A percentile compares a stretch with the other conserved stretches of the same genome.
Evolutionary conservation across 192 early-diverging fungal genomes (phyloP).

Genomic region (Mortierella antarctica): DNA sequence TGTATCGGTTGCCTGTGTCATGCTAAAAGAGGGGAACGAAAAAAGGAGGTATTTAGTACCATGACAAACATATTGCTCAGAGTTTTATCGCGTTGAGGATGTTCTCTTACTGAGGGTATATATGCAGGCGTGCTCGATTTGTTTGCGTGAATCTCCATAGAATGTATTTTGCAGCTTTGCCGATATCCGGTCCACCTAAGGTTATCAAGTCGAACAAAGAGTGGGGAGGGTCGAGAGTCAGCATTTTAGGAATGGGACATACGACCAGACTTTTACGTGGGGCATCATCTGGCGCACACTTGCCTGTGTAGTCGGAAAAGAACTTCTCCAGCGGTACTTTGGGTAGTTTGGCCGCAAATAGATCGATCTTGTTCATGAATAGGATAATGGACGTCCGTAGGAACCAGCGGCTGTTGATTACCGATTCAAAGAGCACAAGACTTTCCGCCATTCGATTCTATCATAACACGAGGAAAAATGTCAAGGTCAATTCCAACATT

Average conservation of each 20-base stretch:
- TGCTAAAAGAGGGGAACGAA: conserved; percentile 49
- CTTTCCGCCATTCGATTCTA: conserved; percentile 95
- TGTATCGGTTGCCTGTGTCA: conserved; percentile 94
- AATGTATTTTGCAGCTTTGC: conserved; percentile 89
- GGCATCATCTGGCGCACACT: background rate
- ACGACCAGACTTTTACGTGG: background rate
- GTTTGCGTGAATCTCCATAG: conserved; percentile 89
- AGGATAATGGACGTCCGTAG: conserved; percentile 91
- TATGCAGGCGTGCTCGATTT: conserved; percentile 72
- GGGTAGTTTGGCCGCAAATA: conserved; percentile 85
- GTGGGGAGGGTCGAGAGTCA: background rate
- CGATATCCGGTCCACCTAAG: conserved; percentile 66
- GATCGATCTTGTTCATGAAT: conserved; percentile 94
- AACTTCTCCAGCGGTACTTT: conserved; percentile 81
- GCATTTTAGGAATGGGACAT: background rate
- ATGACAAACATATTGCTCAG: background rate
- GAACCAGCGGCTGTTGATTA: conserved; percentile 95
- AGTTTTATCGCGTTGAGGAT: background rate
- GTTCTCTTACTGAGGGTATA: conserved; percentile 81
- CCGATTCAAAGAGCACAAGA: conserved; percentile 89
- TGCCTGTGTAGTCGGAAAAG: conserved; percentile 87
- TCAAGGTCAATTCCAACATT: background rate
- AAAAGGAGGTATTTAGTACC: background rate
- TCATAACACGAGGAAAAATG: background rate
- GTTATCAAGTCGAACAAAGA: background rate